These are phyloP conservation scores for Lenwebbia sp. DNA, from an alignment of 345 rosid species.

Conservation along the genomic window DNA sequence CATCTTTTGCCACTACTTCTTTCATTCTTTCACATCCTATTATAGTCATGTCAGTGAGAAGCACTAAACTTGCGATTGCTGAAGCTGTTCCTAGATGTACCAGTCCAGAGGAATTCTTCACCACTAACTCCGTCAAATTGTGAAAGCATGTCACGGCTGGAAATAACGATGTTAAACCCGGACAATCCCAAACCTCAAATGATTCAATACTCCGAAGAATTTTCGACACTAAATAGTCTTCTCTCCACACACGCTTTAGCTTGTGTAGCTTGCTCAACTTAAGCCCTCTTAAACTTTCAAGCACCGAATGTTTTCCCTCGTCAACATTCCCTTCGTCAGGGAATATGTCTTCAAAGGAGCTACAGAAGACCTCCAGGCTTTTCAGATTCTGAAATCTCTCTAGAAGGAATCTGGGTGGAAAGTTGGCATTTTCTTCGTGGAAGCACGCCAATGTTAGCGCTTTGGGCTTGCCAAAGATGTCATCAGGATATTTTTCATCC, in stretches of 20 bases:
- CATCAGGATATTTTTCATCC: not conserved
- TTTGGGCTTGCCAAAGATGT: not conserved
- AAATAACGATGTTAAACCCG: fast-evolving
- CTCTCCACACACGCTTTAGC: not conserved
- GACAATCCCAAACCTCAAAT: not conserved
- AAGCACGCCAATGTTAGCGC: not conserved
- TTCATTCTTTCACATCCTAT: not conserved
- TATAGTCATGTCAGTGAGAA: fast-evolving
- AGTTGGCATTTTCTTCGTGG: not conserved
- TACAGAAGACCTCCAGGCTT: not conserved
- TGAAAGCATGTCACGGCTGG: fast-evolving
- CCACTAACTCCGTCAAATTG: fast-evolving
- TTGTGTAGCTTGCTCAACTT: not conserved
- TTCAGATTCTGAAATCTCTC: not conserved
- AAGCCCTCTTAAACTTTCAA: not conserved
- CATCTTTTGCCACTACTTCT: fast-evolving
- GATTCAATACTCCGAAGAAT: fast-evolving
- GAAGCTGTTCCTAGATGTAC: not conserved
- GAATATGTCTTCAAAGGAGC: not conserved
- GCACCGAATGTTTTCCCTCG: fast-evolving
- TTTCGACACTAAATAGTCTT: not conserved
- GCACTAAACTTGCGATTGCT: not conserved
- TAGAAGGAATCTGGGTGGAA: not conserved
- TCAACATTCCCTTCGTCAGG: fast-evolving
- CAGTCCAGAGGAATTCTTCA: not conserved